Conservation (phyloP, 495 filamentous ascomycete species). For the Talaromyces trachyspermus region DNA sequence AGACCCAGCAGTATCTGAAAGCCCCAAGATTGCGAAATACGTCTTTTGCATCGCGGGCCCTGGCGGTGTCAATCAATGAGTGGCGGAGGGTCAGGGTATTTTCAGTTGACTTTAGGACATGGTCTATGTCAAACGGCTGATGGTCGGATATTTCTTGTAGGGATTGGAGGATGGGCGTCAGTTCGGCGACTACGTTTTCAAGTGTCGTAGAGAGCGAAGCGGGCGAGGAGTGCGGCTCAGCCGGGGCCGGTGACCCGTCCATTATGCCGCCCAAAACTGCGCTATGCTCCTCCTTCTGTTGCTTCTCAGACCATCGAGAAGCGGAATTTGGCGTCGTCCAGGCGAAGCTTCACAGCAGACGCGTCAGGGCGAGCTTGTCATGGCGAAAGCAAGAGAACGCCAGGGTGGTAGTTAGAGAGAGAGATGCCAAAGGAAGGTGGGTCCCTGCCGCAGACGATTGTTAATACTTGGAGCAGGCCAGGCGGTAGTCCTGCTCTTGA, state of each 20-base stretch:
- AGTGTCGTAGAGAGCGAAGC: slow-evolving; percentile 43
- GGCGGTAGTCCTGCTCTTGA: too few species aligned
- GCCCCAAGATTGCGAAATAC: slow-evolving; percentile 76
- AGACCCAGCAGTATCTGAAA: slow-evolving; percentile 68
- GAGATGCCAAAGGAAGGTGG: too few species aligned
- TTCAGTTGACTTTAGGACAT: slow-evolving; percentile 30
- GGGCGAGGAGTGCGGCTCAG: slow-evolving; percentile 52
- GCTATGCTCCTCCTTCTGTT: neutral
- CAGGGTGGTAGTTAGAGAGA: too few species aligned
- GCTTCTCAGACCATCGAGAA: slow-evolving; percentile 3
- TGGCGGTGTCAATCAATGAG: slow-evolving; percentile 45
- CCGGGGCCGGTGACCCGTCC: slow-evolving; percentile 38
- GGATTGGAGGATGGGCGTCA: slow-evolving; percentile 51
- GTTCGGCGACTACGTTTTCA: slow-evolving; percentile 51
- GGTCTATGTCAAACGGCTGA: slow-evolving; percentile 17
- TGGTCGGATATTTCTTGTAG: slow-evolving; percentile 29
- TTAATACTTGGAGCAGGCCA: too few species aligned
- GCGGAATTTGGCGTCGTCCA: neutral
- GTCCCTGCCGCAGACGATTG: too few species aligned
- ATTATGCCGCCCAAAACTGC: slow-evolving; percentile 25
- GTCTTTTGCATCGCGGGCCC: slow-evolving; percentile 52
- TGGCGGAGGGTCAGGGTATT: slow-evolving; percentile 45
- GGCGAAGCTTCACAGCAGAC: too few species aligned
- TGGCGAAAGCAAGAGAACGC: too few species aligned
- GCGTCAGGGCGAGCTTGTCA: too few species aligned